A percentile compares a stretch with the other conserved stretches of the same genome.
Evolutionary conservation across 2,329 filamentous ascomycete species (phyloP).

Genomic region (Penicillium vulpinum): DNA sequence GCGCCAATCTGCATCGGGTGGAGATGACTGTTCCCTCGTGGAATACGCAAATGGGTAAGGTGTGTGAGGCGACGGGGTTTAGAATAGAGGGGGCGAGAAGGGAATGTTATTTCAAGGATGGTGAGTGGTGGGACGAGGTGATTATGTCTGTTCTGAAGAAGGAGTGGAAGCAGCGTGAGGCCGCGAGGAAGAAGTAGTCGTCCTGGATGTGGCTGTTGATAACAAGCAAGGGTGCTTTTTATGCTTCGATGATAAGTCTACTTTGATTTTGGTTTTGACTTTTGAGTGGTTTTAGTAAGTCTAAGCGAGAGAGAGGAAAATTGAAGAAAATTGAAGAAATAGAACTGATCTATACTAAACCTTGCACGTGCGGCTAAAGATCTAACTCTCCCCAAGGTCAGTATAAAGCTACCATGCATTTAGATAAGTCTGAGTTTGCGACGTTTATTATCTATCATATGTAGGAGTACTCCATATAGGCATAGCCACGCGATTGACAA

Average conservation of each 20-base stretch:
- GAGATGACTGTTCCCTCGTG: background rate
- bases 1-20: background rate
- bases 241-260: background rate
- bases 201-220: background rate
- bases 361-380: background rate
- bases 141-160: background rate
- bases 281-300: background rate
- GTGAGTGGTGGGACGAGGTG: background rate
- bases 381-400: background rate
- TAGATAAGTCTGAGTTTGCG: too few relatives aligned
- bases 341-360: background rate
- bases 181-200: background rate
- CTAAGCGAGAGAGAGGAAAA: background rate
- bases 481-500: conserved; percentile 16
- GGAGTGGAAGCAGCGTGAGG: background rate
- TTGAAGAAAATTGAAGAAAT: background rate
- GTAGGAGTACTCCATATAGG: too few relatives aligned
- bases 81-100: background rate
- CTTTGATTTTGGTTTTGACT: background rate
- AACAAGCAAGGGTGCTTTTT: background rate
- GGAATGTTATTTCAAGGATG: background rate
- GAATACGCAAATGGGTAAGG: background rate
- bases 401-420: too few relatives aligned
- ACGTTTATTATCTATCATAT: too few relatives aligned
- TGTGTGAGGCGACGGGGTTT: background rate